Conservation (phyloP, 108 stramenopile species). For the Schizochytrium sp. region DNA sequence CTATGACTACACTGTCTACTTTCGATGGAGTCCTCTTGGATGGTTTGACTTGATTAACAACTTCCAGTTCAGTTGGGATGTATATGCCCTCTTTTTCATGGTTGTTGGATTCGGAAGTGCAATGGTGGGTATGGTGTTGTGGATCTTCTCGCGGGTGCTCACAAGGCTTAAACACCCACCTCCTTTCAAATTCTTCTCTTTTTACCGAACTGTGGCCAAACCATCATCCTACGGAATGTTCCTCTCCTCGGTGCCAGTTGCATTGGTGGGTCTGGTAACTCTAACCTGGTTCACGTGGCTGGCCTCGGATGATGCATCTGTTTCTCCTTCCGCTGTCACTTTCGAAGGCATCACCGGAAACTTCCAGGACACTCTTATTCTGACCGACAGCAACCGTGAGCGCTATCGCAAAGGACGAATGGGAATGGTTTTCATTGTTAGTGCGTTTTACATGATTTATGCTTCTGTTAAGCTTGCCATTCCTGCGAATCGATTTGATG, state of each 20-base stretch:
- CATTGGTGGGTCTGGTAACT: constrained; percentile 70
- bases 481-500: constrained; percentile 70
- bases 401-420: constrained; percentile 79
- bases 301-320: constrained; percentile 20
- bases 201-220: constrained; percentile 77
- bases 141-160: constrained; percentile 79
- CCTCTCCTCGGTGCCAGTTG: constrained; percentile 77
- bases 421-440: constrained; percentile 76
- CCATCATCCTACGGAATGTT: constrained; percentile 79
- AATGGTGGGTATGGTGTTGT: constrained; percentile 77
- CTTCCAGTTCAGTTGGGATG: constrained; percentile 80
- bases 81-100: constrained; percentile 83
- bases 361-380: constrained; percentile 73
- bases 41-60: constrained; percentile 85
- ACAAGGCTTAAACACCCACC: constrained; percentile 87
- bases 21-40: constrained; percentile 76
- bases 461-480: constrained; percentile 69
- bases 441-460: constrained; percentile 77
- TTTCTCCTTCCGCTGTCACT: constrained; percentile 63
- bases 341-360: constrained; percentile 78
- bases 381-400: constrained; percentile 73
- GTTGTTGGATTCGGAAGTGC: constrained; percentile 76
- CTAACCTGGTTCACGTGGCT: constrained; percentile 72
- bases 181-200: constrained; percentile 75
- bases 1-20: constrained; percentile 78